phyloP scores from a whole-genome alignment of 2,329 filamentous ascomycete species.

The Cucurbitaria berberidis region DNA sequence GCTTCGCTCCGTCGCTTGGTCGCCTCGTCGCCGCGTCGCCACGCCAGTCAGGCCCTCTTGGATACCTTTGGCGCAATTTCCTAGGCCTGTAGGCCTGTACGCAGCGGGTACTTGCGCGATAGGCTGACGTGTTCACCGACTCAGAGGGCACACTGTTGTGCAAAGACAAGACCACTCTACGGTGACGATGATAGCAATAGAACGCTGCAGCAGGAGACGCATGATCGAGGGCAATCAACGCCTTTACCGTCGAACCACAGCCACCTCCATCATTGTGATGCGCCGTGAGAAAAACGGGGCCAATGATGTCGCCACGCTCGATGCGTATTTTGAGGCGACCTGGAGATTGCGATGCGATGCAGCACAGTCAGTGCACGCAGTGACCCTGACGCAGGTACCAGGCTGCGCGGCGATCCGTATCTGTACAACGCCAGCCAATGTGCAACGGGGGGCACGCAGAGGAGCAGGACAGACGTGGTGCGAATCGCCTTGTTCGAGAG shows the following conservation, averaged over 20 bases:
- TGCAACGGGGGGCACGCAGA: conserved; percentile 7
- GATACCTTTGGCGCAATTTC: conserved; percentile 13
- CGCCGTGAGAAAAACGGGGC: not conserved
- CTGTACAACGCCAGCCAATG: conserved; percentile 6
- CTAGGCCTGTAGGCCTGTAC: conserved; percentile 1
- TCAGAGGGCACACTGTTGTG: not conserved
- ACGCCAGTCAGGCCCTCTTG: conserved; percentile 8
- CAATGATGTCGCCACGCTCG: conserved; percentile 12
- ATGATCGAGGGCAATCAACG: not conserved
- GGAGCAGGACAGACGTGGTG: conserved; percentile 8
- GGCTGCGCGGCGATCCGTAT: conserved; percentile 9
- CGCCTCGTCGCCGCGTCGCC: conserved; percentile 11
- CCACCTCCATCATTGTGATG: not conserved
- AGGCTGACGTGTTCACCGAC: conserved; percentile 2
- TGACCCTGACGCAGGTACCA: conserved; percentile 8
- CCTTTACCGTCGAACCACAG: not conserved
- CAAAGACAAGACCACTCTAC: not conserved
- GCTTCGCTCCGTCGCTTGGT: not conserved
- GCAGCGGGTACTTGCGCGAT: conserved; percentile 4
- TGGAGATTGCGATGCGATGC: conserved; percentile 23
- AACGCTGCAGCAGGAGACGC: not conserved
- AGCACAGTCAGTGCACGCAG: conserved; percentile 9
- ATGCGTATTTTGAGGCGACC: conserved; percentile 6
- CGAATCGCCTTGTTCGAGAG: conserved; percentile 1
- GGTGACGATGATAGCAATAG: not conserved